Conservation (phyloP, 1,139 yeast genomes). For the Nakaseomyces delphensis region DNA sequence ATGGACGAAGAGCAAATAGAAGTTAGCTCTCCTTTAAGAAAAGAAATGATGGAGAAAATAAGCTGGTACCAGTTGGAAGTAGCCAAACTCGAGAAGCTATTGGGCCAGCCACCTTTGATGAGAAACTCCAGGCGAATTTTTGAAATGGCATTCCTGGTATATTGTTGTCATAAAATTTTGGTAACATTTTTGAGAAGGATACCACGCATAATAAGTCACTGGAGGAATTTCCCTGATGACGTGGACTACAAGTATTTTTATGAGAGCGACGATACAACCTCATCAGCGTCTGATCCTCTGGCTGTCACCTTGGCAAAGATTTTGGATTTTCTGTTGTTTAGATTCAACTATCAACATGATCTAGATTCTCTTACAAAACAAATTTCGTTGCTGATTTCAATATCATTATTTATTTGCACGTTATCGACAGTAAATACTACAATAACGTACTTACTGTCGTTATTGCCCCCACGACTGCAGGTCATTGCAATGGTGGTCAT, state of each 20-base stretch:
- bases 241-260: conserved; percentile 15
- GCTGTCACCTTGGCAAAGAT: conserved; percentile 58
- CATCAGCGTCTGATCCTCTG: conserved; percentile 42
- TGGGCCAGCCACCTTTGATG: conserved; percentile 16
- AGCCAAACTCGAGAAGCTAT: conserved; percentile 16
- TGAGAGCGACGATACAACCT: conserved; percentile 10
- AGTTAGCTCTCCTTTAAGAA: conserved; percentile 11
- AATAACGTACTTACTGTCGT: conserved; percentile 32
- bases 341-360: conserved; percentile 33
- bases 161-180: conserved; percentile 25
- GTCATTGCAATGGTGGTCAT: conserved; percentile 25
- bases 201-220: conserved; percentile 22
- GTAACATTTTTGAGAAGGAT: conserved; percentile 22
- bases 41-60: conserved; percentile 21
- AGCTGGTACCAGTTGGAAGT: conserved; percentile 25
- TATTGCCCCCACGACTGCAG: conserved; percentile 29
- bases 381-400: conserved; percentile 55
- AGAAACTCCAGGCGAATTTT: conserved; percentile 17
- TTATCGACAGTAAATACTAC: conserved; percentile 55
- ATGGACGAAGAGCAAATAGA: conserved; percentile 13
- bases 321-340: conserved; percentile 27
- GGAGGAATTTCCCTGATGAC: conserved; percentile 19
- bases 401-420: conserved; percentile 58
- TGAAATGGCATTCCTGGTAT: conserved; percentile 22
- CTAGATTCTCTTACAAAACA: conserved; percentile 54